Conservation (phyloP, 2,329 filamentous ascomycete genomes). For the Cryoendolithus antarcticus region DNA sequence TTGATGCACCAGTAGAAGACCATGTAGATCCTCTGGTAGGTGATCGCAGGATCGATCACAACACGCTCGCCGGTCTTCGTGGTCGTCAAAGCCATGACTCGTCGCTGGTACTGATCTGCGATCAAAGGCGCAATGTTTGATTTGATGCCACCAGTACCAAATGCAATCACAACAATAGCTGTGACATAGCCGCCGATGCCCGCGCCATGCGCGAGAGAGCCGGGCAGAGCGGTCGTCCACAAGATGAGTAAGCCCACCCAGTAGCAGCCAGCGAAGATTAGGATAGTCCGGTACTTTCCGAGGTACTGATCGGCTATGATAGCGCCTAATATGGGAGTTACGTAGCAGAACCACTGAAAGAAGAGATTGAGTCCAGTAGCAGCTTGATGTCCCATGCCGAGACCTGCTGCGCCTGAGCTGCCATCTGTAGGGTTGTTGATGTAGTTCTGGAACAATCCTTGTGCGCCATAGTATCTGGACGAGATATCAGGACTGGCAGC, state of each 20-base stretch:
- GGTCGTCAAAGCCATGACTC: constrained; percentile 28
- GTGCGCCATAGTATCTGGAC: constrained; percentile 6
- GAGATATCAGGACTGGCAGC: constrained; percentile 8
- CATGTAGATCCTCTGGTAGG: constrained; percentile 39
- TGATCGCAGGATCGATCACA: constrained; percentile 35
- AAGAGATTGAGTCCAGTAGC: constrained; percentile 35
- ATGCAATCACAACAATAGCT: constrained; percentile 55
- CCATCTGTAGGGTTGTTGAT: constrained; percentile 30
- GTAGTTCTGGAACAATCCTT: constrained; percentile 38
- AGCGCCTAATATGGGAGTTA: constrained; percentile 35
- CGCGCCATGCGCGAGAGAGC: constrained; percentile 46
- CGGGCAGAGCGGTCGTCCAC: constrained; percentile 51
- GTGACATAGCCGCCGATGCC: constrained; percentile 53
- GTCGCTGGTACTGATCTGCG: constrained; percentile 35
- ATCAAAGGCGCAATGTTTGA: constrained; percentile 52
- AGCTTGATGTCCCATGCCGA: constrained; percentile 29
- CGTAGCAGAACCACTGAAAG: constrained; percentile 38
- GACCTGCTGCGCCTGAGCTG: constrained; percentile 28
- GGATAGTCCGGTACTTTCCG: constrained; percentile 59
- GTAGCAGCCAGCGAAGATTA: constrained; percentile 51
- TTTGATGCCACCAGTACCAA: constrained; percentile 73
- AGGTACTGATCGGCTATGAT: constrained; percentile 54
- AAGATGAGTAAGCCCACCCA: constrained; percentile 56
- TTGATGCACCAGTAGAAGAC: constrained; percentile 66
- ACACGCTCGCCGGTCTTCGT: constrained; percentile 32